Percentiles rank a stretch among this genome's conserved stretches.
Conservation (phyloP, 164 flowering plant genomes). For the Tetrastigma voinierianum region DNA sequence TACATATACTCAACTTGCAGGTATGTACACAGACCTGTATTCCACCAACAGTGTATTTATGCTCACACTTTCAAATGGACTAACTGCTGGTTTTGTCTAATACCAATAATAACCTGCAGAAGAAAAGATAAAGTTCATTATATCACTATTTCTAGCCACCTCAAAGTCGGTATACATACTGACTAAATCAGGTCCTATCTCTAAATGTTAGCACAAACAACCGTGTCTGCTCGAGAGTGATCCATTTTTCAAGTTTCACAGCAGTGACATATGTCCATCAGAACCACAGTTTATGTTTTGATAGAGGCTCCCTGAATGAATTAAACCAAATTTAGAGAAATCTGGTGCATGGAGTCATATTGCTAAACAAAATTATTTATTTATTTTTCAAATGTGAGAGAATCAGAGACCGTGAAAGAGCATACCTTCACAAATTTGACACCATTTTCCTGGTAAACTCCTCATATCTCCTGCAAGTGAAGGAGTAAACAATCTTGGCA, state of each 20-base stretch:
- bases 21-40: constrained; percentile 59
- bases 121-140: not conserved
- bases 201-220: constrained; percentile 17
- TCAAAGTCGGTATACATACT: not conserved
- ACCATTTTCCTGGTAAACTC: constrained; percentile 72
- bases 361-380: not conserved
- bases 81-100: constrained; percentile 85
- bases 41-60: constrained; percentile 75
- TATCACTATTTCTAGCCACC: not conserved
- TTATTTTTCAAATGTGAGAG: not conserved
- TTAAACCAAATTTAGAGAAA: constrained; percentile 6
- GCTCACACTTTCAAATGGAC: constrained; percentile 74
- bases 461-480: constrained; percentile 79
- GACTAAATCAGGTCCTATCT: not conserved
- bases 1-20: not conserved
- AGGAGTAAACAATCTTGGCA: constrained; percentile 86
- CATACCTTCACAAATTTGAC: constrained; percentile 80
- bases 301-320: constrained; percentile 62
- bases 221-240: constrained; percentile 77
- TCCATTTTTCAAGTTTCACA: constrained; percentile 75
- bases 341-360: not conserved
- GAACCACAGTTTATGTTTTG: constrained; percentile 73
- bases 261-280: constrained; percentile 75
- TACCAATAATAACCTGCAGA: constrained; percentile 77
- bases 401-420: constrained; percentile 9